These are phyloP conservation scores for Tranzscheliella williamsii DNA, from an alignment of 1,284 basidiomycete species.

Conservation along the genomic window DNA sequence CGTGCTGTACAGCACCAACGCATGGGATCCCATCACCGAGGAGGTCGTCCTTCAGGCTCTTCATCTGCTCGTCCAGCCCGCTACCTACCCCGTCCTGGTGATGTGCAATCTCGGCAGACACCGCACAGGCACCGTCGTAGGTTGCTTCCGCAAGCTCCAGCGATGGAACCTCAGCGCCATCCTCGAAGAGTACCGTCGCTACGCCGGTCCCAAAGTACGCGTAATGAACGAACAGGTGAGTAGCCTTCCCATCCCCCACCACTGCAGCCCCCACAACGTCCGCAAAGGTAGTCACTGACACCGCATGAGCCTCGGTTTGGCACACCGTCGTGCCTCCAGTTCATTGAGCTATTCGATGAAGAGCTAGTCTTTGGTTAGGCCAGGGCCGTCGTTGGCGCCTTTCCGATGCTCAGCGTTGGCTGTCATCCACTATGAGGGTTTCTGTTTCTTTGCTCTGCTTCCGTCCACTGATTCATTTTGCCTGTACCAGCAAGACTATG, in stretches of 20 bases:
- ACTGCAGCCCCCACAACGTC: not conserved
- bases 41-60: constrained; percentile 66
- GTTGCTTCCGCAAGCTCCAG: constrained; percentile 64
- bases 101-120: constrained; percentile 67
- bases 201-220: constrained; percentile 65
- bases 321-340: constrained; percentile 51
- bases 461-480: too few species aligned
- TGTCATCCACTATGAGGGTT: too few species aligned
- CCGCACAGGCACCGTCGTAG: constrained; percentile 65
- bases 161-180: constrained; percentile 65
- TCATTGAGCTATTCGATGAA: constrained; percentile 67
- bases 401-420: too few species aligned
- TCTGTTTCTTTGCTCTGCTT: too few species aligned
- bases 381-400: too few species aligned
- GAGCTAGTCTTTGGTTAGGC: constrained; percentile 67
- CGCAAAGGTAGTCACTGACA: not conserved
- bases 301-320: not conserved
- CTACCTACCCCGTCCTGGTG: constrained; percentile 64
- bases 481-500: too few species aligned
- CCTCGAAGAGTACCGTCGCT: constrained; percentile 65
- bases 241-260: constrained; percentile 1
- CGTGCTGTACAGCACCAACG: constrained; percentile 62
- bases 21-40: constrained; percentile 63
- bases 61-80: constrained; percentile 64
- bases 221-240: constrained; percentile 65